Evolutionary conservation across 2,329 filamentous ascomycete genomes (phyloP).

Genomic region (Xenoacremonium recifei): DNA sequence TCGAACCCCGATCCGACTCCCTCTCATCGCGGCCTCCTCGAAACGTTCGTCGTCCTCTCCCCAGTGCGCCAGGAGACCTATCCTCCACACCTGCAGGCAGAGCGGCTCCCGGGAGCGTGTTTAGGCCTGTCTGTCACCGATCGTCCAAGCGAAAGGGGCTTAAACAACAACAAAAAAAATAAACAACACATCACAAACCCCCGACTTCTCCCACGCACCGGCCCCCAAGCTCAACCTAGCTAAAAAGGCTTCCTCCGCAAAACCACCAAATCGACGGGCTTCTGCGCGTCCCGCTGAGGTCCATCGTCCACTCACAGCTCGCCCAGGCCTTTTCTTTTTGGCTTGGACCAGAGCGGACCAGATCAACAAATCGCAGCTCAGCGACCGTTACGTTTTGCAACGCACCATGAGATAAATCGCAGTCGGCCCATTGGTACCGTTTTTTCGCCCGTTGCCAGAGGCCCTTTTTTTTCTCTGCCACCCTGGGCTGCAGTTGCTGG

Average conservation of each 20-base stretch:
- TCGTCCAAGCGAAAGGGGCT: background rate
- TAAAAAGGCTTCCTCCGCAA: no score
- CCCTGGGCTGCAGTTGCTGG: no score
- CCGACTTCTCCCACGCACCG: conserved; percentile 18
- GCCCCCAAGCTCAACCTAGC: no score
- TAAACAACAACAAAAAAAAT: conserved; percentile 14
- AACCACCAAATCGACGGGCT: no score
- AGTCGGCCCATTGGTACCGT: conserved; percentile 36
- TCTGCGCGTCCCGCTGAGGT: conserved; percentile 17
- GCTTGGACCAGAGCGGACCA: conserved; percentile 22
- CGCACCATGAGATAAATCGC: conserved; percentile 45
- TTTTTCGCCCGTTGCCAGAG: conserved; percentile 16
- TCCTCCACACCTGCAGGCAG: background rate
- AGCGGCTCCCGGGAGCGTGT: background rate
- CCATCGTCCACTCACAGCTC: conserved; percentile 20
- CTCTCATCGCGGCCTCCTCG: conserved; percentile 6
- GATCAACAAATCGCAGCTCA: conserved; percentile 34
- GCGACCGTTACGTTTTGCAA: conserved; percentile 18
- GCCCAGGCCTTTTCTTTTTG: conserved; percentile 15
- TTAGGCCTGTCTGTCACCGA: background rate
- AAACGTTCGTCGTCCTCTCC: no score
- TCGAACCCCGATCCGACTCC: conserved; percentile 10
- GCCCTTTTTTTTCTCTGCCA: conserved; percentile 15
- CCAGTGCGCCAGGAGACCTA: conserved; percentile 10
- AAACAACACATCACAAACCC: background rate